Evolutionary conservation across 2,329 filamentous ascomycete species (phyloP), one percentile per base, ranked within the genome.

Genomic region (Davidsoniella eucalypti): DNA sequence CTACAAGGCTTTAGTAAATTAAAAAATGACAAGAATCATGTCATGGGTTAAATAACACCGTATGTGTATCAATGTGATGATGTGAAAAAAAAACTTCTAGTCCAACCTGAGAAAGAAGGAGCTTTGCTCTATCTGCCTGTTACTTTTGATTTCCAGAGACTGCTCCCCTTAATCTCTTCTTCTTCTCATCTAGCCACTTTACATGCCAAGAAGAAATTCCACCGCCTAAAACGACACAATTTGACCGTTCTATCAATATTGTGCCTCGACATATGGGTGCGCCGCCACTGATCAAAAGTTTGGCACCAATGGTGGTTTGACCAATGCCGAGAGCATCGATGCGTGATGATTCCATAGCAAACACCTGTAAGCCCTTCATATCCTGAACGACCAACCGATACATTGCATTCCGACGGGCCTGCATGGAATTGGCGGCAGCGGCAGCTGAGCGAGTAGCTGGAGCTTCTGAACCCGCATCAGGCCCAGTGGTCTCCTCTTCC

Each of bases 321-420:
- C 71, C 73, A 5, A 87, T 63, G 0, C 72, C 77, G 6, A 95
- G 64, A 2, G 73, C 78, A 7, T 78, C 71, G 14, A 94, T 71
- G 8, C 71, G 69, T 54, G 67, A 69, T 47, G 93, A 61, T 64
- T 96, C 87, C 45, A 94, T 66, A 0, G 72, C 88, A 58, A 80
- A 85, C 0, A 82, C 69, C 56, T 75, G 80, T 10, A 70, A 73
- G 0, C 86, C 87, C 7, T 66, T 72, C 43, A 76, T 76, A 65
- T 98, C 92, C 62, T 96, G 86, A 51, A 98, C 60, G 0, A 92
- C 71, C 25, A 96, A 64, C 52, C 86, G 83, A 67, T 94, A 87
- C 21, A 86, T 82, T 0, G 82, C 76, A 50, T 67, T 67, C 18
- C 61, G 57, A 12, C 55, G 18, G 51, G 54, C 43, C 9, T 36